These are phyloP conservation scores for Trichoderma atroviride DNA, from an alignment of 2,329 filamentous ascomycete genomes.

Conservation along the genomic window DNA sequence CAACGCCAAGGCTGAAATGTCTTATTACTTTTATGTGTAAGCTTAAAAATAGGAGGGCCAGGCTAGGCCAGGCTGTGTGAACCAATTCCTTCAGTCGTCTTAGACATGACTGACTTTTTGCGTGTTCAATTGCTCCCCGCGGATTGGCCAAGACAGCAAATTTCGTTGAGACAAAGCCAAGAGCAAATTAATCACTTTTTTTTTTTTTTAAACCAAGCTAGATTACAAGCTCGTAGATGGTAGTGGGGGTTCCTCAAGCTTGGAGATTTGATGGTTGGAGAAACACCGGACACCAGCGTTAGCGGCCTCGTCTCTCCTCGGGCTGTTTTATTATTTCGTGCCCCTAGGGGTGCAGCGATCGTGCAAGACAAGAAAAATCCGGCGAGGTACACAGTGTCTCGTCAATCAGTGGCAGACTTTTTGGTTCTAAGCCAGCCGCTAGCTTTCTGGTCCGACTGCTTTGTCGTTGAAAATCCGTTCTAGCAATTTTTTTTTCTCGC, in stretches of 20 bases:
- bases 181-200: constrained; percentile 13
- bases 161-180: constrained; percentile 18
- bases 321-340: background rate
- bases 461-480: constrained; percentile 6
- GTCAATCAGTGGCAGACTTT: background rate
- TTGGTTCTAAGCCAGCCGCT: constrained; percentile 12
- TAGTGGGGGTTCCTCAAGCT: background rate
- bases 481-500: constrained; percentile 3
- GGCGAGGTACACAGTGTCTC: constrained; percentile 17
- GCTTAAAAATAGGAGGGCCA: constrained; percentile 17
- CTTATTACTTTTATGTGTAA: background rate
- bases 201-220: constrained; percentile 19
- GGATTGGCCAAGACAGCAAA: constrained; percentile 5
- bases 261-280: background rate
- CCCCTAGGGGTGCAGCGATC: constrained; percentile 13
- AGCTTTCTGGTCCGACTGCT: background rate
- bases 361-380: background rate
- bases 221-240: background rate
- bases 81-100: background rate
- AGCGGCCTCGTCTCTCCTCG: constrained; percentile 15
- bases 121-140: constrained; percentile 10
- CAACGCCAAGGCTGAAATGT: background rate
- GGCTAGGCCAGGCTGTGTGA: background rate
- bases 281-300: background rate
- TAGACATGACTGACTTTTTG: background rate